These are phyloP conservation scores for Gossypium anomalum DNA, from an alignment of 345 rosid genomes.

Conservation along the genomic window DNA sequence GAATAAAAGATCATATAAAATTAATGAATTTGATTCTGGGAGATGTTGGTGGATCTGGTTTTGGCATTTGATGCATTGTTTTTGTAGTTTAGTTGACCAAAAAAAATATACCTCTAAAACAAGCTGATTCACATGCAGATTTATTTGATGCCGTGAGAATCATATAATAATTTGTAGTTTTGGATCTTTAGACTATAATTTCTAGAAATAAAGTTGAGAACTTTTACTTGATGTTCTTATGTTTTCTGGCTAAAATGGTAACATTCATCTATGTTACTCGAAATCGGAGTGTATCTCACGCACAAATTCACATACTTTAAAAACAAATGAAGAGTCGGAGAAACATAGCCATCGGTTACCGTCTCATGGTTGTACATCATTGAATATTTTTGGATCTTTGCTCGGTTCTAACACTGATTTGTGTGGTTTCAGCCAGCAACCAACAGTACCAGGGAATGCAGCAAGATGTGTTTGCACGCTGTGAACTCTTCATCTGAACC, in stretches of 20 bases:
- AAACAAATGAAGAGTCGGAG: too few relatives aligned
- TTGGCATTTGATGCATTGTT: neutral
- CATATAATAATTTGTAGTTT: neutral
- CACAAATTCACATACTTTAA: too few relatives aligned
- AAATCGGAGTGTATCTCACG: too few relatives aligned
- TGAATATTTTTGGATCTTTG: neutral
- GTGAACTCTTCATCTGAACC: conserved; percentile 20
- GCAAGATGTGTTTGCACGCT: conserved; percentile 39
- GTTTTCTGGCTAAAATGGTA: neutral
- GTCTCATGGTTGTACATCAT: neutral
- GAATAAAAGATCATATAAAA: neutral
- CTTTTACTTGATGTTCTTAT: neutral
- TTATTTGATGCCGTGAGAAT: neutral
- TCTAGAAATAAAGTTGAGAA: neutral
- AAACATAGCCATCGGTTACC: neutral
- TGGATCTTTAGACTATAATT: neutral
- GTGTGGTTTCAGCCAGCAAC: neutral
- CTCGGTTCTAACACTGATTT: neutral
- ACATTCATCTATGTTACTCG: too few relatives aligned
- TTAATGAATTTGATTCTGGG: neutral
- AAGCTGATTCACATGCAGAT: neutral
- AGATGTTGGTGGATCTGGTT: neutral
- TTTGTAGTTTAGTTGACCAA: neutral
- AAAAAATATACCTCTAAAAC: neutral
- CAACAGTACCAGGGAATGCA: conserved; percentile 40